Evolutionary conservation across 148 eudicot species (phyloP), one percentile per base, ranked within the genome.

Genomic region (Pouteria glomerata): DNA sequence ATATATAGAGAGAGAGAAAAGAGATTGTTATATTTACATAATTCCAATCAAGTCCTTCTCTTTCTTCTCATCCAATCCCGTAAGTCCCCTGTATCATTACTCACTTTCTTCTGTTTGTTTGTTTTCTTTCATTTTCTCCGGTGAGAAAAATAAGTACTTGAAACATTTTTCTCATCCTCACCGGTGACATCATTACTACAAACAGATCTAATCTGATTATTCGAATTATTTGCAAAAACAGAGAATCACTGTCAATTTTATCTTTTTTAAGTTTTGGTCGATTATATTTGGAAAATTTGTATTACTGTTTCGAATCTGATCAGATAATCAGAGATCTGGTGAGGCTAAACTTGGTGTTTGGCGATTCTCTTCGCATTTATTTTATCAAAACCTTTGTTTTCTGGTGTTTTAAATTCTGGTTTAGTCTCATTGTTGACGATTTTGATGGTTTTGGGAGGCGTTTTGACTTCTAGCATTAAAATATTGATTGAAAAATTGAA

Each of bases 41-140:
- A 24, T 50, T 62, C 41, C 70, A 56, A 63, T 75, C 76, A 68
- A 68, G 48, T 29, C 61, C 70, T 45, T 56, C 30, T 66, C 71
- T 69, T 51, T 71, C 69, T 73, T 62, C 83, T 69, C 79, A 70
- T 75, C 85, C 85, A 84, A 83, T 83, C 72, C n/a, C 61, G 90
- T 86, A 84, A 75, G 56, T 66, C 74, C 73, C 67, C 53, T 26
- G 55, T 72, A 24, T 59, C 57, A 65, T 70, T 70, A 42, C 39
- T 60, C 45, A 1, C 56, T 59, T 48, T 23, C 42, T 48, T 29
- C 78, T 71, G 73, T 72, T 69, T 73, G 68, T 64, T 77, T 13
- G 68, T 42, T 41, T 57, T n/a, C 6, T 48, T 51, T 3, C 34
- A 47, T 33, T 27, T 45, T 33, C 47, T 52, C 30, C 12, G 72